Conservation (phyloP, 2,329 filamentous ascomycete genomes). For the Aspergillus brunneoviolaceus region DNA sequence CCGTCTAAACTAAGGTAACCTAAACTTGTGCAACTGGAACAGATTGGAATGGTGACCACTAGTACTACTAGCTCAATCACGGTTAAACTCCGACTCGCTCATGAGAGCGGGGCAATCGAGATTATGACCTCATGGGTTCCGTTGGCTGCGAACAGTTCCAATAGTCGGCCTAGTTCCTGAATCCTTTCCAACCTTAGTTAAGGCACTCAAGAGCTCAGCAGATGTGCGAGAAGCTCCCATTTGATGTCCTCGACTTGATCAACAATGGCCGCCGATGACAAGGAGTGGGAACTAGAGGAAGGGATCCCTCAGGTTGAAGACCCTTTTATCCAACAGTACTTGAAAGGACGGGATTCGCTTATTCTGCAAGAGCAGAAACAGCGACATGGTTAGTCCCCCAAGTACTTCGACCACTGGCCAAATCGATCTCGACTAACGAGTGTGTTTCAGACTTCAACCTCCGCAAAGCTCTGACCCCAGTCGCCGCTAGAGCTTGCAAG, state of each 20-base stretch:
- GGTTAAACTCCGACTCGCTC: neutral
- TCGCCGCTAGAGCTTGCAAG: constrained; percentile 71
- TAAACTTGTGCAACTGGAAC: too few relatives aligned
- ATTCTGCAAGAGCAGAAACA: constrained; percentile 78
- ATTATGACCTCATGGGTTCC: neutral
- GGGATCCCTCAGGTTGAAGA: constrained; percentile 57
- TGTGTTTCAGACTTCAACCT: constrained; percentile 29
- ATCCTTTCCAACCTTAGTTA: too few relatives aligned
- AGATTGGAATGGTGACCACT: too few relatives aligned
- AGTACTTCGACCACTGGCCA: too few relatives aligned
- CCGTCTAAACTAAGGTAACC: too few relatives aligned
- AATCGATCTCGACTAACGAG: constrained; percentile 8
- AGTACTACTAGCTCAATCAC: neutral
- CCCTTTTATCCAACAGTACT: constrained; percentile 78
- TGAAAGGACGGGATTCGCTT: constrained; percentile 71
- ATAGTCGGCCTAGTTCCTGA: neutral
- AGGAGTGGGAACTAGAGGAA: constrained; percentile 39
- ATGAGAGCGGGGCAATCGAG: neutral
- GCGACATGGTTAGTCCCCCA: constrained; percentile 64
- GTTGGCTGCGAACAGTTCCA: neutral
- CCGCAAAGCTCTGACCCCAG: constrained; percentile 65
- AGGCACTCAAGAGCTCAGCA: too few relatives aligned
- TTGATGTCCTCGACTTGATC: neutral
- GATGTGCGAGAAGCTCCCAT: neutral
- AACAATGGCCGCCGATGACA: neutral